Base-by-base conservation (phyloP, 495 filamentous ascomycete species). In the Neurospora pannonica region DNA sequence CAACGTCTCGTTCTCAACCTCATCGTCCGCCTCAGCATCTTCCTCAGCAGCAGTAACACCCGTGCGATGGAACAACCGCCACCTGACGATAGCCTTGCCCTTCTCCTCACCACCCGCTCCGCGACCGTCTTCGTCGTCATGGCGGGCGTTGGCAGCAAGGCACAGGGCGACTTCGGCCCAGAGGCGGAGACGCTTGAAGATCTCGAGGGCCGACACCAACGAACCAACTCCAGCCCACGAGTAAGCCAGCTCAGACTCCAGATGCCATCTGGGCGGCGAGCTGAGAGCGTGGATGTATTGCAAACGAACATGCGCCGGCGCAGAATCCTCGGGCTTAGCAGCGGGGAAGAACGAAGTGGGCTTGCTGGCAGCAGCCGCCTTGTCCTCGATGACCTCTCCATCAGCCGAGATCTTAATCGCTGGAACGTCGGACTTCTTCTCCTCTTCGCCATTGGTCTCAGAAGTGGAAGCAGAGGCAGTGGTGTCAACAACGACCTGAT, bases 81-180 rank as follows among this genome's bases (percentile, higher is more conserved):
- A 86, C 38, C 92, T 89, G 24, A 98, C 84, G 39, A 97, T 86
- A 8, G 84, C 85, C 71, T 87, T 89, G 4, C 94, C 96, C 79
- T 95, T 96, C 24, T 91, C 92, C 82, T 98, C 96, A 10, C 83
- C 85, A 34, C 80, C 81, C 38, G 78, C 82, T 4, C 85, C 84
- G 5, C 85, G 81, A 13, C 84, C 54, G 34, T 82, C 83, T 60
- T 90, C 86, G 43, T 97, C 94, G 2, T 91, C 92, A 2, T 92
- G 92, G 7, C 54, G 54, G 0, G 83, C 83, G 73, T 80, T 80
- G 42, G 81, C 84, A 8, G 87, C 86, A 79, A 92, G 93, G 81
- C 96, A 99, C 1, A 99, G 87, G 0, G 97, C 96, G 10, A 92
- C 93, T 83, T 99, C 96, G 11, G 96, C 92, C 95, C 95, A 98